phyloP scores from a whole-genome alignment of 2,329 filamentous ascomycete species.

The Pseudopithomyces maydicus region DNA sequence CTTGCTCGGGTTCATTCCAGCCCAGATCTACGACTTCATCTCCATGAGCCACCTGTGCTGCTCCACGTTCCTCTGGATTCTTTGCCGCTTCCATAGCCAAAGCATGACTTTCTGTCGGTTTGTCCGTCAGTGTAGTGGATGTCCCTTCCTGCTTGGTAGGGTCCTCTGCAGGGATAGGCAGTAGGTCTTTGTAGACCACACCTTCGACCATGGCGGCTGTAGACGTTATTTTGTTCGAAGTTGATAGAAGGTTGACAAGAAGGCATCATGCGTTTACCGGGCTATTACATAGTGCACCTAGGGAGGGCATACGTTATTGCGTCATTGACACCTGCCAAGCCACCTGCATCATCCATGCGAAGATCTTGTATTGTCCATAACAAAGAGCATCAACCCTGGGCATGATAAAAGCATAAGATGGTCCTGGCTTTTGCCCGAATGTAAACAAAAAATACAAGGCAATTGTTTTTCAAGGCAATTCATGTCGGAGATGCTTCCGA shows the following conservation, averaged over 20 bases:
- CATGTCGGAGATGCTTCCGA: background rate
- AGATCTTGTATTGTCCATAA: background rate
- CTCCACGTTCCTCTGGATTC: conserved; percentile 50
- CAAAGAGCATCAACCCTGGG: background rate
- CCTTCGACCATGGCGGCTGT: conserved; percentile 33
- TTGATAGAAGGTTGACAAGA: background rate
- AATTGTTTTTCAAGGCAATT: too few species aligned
- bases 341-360: conserved; percentile 11
- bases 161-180: conserved; percentile 41
- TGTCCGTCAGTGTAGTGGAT: conserved; percentile 43
- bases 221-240: background rate
- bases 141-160: conserved; percentile 34
- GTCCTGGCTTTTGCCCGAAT: too few species aligned
- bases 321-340: conserved; percentile 13
- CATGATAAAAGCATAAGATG: background rate
- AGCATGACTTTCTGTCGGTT: conserved; percentile 54
- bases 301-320: conserved; percentile 4
- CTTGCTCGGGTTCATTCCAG: conserved; percentile 67
- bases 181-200: conserved; percentile 42
- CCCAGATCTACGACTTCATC: conserved; percentile 68
- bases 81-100: conserved; percentile 48
- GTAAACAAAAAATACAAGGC: too few species aligned
- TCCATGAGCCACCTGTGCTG: conserved; percentile 48
- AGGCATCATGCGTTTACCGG: background rate
- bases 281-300: background rate